Base-by-base conservation (phyloP, 805 yeast genomes). In the Candida verbasci region DNA sequence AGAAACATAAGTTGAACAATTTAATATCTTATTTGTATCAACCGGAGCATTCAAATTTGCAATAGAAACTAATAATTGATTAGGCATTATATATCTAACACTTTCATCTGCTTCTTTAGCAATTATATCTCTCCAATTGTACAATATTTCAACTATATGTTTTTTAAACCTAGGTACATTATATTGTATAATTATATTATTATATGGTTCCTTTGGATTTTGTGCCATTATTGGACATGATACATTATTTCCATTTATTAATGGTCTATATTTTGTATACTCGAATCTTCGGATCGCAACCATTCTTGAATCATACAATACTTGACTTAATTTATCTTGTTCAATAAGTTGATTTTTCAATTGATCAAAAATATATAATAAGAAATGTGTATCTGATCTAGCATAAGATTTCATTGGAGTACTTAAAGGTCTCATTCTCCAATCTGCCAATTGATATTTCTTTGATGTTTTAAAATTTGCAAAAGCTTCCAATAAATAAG, bases 361-460 rank as follows among this genome's bases (percentile, higher is more conserved):
- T 43, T 75, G 75, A 51, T 87, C 91, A 59, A 71, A 93, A 11
- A 93, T 83, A 56, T 83, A 76, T 24, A 93, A 67, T 35, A 93
- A 61, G 50, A 88, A 93, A 58, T 93, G 98, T 0, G 98, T 93
- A 59, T 93, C 98, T 0, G 96, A 84, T 45, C 95, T 74, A 0
- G 98, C 98, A 56, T 93, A 93, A 11, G 82, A 76, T 42, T 69
- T 59, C 89, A 93, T 82, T 25, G 86, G 78, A 8, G 65, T 56
- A 1, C 86, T 74, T 35, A 93, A 62, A 0, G 98, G 98, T 46
- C 98, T 72, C 6, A 82, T 62, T 55, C 98, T 76, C 98, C 98
- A 93, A 59, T 93, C 98, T 1, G 97, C 95, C 42, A 89, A 64
- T 61, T 93, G 99, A 61, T 89, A 93, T 61, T 89, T 85, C 52